Conservation (phyloP, 306 rosid genomes). For the Vicia sativa region DNA sequence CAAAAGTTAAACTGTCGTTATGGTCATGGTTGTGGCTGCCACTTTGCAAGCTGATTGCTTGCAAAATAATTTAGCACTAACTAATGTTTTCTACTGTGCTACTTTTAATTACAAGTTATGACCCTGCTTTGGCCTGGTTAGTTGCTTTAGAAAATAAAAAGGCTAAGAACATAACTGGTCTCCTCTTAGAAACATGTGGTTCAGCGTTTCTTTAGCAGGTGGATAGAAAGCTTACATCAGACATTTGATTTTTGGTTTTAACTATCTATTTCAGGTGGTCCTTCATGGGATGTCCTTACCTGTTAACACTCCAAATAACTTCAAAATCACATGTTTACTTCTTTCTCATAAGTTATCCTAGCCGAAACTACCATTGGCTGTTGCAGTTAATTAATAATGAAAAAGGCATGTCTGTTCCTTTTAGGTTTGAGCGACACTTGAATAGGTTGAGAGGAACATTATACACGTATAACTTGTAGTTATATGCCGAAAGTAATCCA, state of each 20-base stretch:
- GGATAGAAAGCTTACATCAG: background rate
- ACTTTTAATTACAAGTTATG: slow-evolving; percentile 17
- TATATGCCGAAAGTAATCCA: slow-evolving; percentile 14
- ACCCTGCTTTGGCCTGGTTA: slow-evolving; percentile 32
- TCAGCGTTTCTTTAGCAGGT: slow-evolving; percentile 1
- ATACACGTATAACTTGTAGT: slow-evolving; percentile 14
- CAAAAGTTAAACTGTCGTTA: slow-evolving; percentile 7
- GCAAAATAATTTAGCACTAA: slow-evolving; percentile 1
- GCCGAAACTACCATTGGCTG: slow-evolving; percentile 19
- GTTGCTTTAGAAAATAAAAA: slow-evolving; percentile 8
- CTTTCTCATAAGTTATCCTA: slow-evolving; percentile 11
- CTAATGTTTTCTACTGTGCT: slow-evolving; percentile 11
- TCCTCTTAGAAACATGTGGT: slow-evolving; percentile 9
- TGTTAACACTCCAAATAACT: slow-evolving; percentile 17
- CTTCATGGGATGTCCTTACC: slow-evolving; percentile 19
- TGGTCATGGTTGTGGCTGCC: slow-evolving; percentile 19
- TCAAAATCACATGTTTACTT: slow-evolving; percentile 17
- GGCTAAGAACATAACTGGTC: slow-evolving; percentile 11
- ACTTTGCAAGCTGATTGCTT: background rate
- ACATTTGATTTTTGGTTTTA: background rate
- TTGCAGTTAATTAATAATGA: slow-evolving; percentile 3
- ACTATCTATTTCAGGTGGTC: background rate
- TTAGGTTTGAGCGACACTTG: slow-evolving; percentile 14
- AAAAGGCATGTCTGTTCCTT: slow-evolving; percentile 26
- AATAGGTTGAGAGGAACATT: slow-evolving; percentile 20